Conservation (phyloP, 1,284 basidiomycete genomes). For the Neonothopanus nambi region DNA sequence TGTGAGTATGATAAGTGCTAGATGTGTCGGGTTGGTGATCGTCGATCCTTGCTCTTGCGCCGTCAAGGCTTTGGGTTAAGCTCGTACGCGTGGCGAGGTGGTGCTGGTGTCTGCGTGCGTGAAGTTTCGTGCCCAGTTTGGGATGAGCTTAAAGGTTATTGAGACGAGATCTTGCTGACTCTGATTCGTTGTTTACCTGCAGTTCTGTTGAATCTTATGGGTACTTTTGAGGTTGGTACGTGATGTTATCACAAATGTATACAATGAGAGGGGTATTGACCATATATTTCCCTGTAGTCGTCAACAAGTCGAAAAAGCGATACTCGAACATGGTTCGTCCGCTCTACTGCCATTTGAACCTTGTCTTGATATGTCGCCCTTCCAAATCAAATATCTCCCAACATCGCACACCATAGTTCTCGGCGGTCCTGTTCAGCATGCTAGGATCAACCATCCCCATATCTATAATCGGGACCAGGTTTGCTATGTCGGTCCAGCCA, state of each 20-base stretch:
- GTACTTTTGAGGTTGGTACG: constrained; percentile 65
- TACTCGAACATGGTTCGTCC: constrained; percentile 68
- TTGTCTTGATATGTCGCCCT: constrained; percentile 2
- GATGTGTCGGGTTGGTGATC: too few relatives aligned
- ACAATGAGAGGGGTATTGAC: too few relatives aligned
- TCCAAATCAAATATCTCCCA: too few relatives aligned
- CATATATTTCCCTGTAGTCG: constrained; percentile 35
- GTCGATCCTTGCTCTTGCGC: too few relatives aligned
- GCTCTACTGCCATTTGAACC: not conserved
- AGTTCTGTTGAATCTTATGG: constrained; percentile 74
- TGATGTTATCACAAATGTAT: too few relatives aligned
- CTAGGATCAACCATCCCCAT: constrained; percentile 77
- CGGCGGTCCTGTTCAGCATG: constrained; percentile 68
- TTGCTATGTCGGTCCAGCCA: constrained; percentile 73
- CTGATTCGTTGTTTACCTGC: not conserved
- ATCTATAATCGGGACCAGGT: constrained; percentile 74
- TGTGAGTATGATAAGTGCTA: constrained; percentile 43
- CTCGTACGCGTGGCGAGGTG: too few relatives aligned
- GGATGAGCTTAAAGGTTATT: too few relatives aligned
- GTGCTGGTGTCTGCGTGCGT: too few relatives aligned
- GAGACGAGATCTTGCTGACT: too few relatives aligned
- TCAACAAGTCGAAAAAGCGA: constrained; percentile 77
- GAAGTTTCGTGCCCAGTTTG: too few relatives aligned
- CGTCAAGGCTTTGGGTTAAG: too few relatives aligned
- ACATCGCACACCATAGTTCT: too few relatives aligned